Base-by-base conservation (phyloP, 192 early-diverging fungal genomes). In the Gamsiella multidivaricata region DNA sequence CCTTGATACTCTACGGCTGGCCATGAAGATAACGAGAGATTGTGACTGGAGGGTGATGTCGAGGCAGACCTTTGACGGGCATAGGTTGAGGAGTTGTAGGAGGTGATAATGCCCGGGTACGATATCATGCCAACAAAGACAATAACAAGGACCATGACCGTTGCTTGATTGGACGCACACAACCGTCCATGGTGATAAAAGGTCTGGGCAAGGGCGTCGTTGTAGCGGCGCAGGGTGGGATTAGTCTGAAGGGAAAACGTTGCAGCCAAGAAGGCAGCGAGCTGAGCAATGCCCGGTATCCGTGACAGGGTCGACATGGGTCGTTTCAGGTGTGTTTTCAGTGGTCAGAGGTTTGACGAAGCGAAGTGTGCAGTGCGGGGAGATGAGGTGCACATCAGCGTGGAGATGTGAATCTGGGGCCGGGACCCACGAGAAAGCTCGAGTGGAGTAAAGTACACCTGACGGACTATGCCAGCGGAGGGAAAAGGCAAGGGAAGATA, bases 131-230 rank as follows among this genome's bases (percentile, higher is more conserved):
- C 83, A 32, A 91, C 87, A 47, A 88, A 62, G 42, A 87, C 60
- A 42, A 86, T 82, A 18, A 81, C 79, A 14, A 90, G 56, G 26
- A 83, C 65, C 47, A 91, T 83, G 36, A 86, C 70, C 1, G 82
- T 69, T 20, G 82, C 83, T 46, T 88, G 88, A 63, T 90, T 83
- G 18, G 87, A 87, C 8, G 90, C 88, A 54, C 90, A 91, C 31
- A 91, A 80, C 3, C 87, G 59, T 11, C 89, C 90, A 54, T 90
- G 88, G 46, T 82, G 83, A 46, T 89, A 88, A 62, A 91, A 91
- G 8, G 81, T 47, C 18, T 71, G 56, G 6, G 75, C 53, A 33
- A 70, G 66, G 41, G 37, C 31, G 45, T 75, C 55, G 43, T 74
- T 65, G 61, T 74, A 75, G 15, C 61, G 58, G 53, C 79, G 64